Conservation (phyloP, 768 basidiomycete species). For the Leucosporidium scottii region DNA sequence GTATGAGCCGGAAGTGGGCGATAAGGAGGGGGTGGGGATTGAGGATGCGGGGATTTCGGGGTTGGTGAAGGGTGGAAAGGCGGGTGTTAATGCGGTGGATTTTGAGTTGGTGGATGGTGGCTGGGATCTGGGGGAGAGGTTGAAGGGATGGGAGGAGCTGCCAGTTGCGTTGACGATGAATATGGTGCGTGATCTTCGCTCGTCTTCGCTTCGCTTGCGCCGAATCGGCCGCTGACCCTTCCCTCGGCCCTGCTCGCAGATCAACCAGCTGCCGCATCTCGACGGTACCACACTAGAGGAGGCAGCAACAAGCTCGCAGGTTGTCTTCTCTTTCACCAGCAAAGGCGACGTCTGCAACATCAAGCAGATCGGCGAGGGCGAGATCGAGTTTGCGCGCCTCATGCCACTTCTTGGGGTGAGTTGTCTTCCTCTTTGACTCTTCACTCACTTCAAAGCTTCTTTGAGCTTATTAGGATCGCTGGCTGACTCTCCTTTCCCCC, state of each 20-base stretch:
- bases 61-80: constrained; percentile 51
- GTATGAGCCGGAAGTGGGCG: constrained; percentile 51
- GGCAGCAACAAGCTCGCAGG: constrained; percentile 54
- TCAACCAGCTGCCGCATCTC: constrained; percentile 58
- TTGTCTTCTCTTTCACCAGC: constrained; percentile 49
- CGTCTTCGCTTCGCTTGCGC: neutral
- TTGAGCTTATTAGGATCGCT: too few relatives aligned
- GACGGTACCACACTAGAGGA: constrained; percentile 71
- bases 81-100: constrained; percentile 54
- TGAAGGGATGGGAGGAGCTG: constrained; percentile 60
- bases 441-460: neutral
- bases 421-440: neutral
- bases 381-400: constrained; percentile 51
- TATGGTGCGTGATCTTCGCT: constrained; percentile 49
- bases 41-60: constrained; percentile 51
- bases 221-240: neutral
- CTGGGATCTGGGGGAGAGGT: constrained; percentile 71
- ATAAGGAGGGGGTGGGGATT: constrained; percentile 24
- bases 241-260: constrained; percentile 42
- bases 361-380: constrained; percentile 58
- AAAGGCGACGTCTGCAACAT: constrained; percentile 53
- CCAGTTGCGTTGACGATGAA: constrained; percentile 74
- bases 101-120: constrained; percentile 74
- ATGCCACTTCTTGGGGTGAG: constrained; percentile 55
- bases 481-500: neutral